phyloP scores from a whole-genome alignment of 2,329 filamentous ascomycete species.

The Colletotrichum sp. region DNA sequence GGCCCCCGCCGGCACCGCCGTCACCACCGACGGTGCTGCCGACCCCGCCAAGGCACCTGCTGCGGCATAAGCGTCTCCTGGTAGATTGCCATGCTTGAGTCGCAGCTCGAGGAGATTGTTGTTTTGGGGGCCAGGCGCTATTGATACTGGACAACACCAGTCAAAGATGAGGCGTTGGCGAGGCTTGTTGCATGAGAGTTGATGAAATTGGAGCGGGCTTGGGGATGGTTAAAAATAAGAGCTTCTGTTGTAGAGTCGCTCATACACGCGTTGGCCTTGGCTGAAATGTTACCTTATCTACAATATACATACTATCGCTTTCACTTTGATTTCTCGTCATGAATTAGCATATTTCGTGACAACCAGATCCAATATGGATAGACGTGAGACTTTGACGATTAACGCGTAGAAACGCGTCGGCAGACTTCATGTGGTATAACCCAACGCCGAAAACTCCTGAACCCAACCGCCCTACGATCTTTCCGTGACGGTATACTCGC shows the following conservation, averaged over 20 bases:
- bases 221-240: constrained; percentile 16
- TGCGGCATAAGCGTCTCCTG: constrained; percentile 31
- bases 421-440: neutral
- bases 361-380: neutral
- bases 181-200: constrained; percentile 1
- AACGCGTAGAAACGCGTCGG: neutral
- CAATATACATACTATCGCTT: constrained; percentile 16
- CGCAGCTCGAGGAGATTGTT: neutral
- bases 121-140: constrained; percentile 16
- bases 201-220: neutral
- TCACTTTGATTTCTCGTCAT: neutral
- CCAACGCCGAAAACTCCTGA: constrained; percentile 1
- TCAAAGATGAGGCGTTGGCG: constrained; percentile 20
- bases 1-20: constrained; percentile 34
- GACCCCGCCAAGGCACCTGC: constrained; percentile 35
- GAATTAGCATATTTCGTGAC: neutral
- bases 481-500: constrained; percentile 60
- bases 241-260: constrained; percentile 13
- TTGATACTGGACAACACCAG: constrained; percentile 15
- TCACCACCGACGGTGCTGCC: constrained; percentile 33
- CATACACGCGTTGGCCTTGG: neutral
- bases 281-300: neutral
- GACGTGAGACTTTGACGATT: neutral
- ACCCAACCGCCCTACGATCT: constrained; percentile 4
- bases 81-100: neutral